A percentile compares a stretch with the other conserved stretches of the same genome.
These are phyloP conservation scores for Ogataea philodendri DNA, from an alignment of 805 yeast species.

Conservation along the genomic window DNA sequence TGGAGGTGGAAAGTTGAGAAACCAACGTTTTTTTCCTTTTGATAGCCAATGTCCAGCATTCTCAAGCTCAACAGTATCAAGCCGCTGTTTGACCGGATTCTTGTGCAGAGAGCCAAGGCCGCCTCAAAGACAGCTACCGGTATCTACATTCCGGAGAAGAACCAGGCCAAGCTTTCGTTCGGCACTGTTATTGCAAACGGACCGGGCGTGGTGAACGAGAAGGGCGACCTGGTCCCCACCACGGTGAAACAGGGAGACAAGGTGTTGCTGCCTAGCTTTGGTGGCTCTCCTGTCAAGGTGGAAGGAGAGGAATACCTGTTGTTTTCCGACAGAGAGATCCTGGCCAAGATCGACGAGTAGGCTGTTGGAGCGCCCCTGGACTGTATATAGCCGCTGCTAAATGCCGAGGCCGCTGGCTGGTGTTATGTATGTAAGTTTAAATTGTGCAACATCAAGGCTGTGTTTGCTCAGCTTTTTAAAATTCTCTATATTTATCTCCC, in stretches of 20 bases:
- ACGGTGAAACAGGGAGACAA: slow-evolving; percentile 87
- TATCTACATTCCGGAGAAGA: slow-evolving; percentile 91
- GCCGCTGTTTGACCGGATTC: slow-evolving; percentile 93
- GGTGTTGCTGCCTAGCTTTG: slow-evolving; percentile 90
- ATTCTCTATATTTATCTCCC: slow-evolving; percentile 6
- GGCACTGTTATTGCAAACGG: slow-evolving; percentile 94
- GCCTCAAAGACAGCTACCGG: slow-evolving; percentile 91
- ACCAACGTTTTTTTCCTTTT: too few species aligned
- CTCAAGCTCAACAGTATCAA: slow-evolving; percentile 80
- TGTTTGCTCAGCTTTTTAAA: slow-evolving; percentile 1
- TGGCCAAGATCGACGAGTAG: slow-evolving; percentile 82
- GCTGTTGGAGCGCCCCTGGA: neutral
- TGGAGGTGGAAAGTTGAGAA: too few species aligned
- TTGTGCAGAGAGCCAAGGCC: slow-evolving; percentile 93
- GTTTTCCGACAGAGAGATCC: slow-evolving; percentile 90
- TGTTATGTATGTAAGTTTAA: too few species aligned
- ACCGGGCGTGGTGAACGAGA: slow-evolving; percentile 69
- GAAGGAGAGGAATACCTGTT: slow-evolving; percentile 56
- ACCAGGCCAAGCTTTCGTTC: slow-evolving; percentile 89
- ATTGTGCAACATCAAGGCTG: slow-evolving; percentile 3
- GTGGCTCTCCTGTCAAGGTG: slow-evolving; percentile 86
- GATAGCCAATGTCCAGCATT: slow-evolving; percentile 55
- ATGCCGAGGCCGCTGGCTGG: too few species aligned
- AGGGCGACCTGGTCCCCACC: slow-evolving; percentile 72
- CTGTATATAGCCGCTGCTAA: slow-evolving; percentile 2